Evolutionary conservation across 2,329 filamentous ascomycete genomes (phyloP), one percentile per base, ranked within the genome.

Genomic region (Penicillium psychrosexuale): DNA sequence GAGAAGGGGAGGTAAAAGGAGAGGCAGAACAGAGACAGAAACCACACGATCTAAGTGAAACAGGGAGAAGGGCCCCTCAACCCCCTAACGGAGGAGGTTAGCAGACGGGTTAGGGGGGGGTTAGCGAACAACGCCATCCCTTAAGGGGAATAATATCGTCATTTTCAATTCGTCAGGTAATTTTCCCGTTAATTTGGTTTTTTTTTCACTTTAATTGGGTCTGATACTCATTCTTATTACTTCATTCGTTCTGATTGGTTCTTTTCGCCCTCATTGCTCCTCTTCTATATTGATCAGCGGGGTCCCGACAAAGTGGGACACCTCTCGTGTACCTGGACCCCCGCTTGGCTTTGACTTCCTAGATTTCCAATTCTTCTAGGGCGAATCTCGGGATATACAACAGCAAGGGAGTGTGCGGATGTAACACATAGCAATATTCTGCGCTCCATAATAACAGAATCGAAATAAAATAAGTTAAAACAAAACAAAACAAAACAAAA

Each of bases 131-230:
- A 46, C 40, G 24, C 47, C 53, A 51, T 52, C 53, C 53, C 53
- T 47, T 52, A 55, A 55, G 28, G 53, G 52, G 47, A 55, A 51
- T 19, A 17, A 44, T 51, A 39, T 51, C 52, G 40, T 55, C 52
- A 55, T 49, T 45, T 43, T 42, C 39, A 52, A 47, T 47, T 47
- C 24, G 42, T 5, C 30, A 19, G 9, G 22, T 27, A 5, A 15
- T 3, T 27, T 33, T 7, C 7, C 15, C 9, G 24, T 51, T 45
- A 36, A 31, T 43, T 50, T 54, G 27, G 13, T 3, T 55, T 30
- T 34, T 30, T 34, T 44, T 53, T 44, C 31, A 53, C 7, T 34
- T 53, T 39, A 19, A 52, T 53, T 47, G 43, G 24, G 19, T 22
- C 19, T 9, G 3, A 22, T 2, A 11, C 11, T 9, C 13, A 22